Base-by-base conservation (phyloP, 768 basidiomycete species). In the Termitomyces eurrhizus region DNA sequence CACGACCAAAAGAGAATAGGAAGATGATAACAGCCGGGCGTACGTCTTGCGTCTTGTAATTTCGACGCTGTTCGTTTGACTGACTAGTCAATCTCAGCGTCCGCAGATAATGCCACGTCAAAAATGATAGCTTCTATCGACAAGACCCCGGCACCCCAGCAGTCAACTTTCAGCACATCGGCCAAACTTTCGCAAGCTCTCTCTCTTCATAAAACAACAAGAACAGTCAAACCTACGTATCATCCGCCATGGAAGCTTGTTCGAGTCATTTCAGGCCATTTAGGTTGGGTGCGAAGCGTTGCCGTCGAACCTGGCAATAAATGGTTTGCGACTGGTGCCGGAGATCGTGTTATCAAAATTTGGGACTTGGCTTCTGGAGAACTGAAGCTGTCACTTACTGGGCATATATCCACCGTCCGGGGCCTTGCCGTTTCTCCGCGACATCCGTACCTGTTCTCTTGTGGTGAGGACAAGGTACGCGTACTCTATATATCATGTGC, bases 291-390 rank as follows among this genome's bases (percentile, higher is more conserved):
- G 16, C 85, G 97, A 59, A 90, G 90, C 68, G 90, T 92, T 16
- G 94, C 97, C 3, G 94, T 99, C 41, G 97, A 98, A 74, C 96
- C 96, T 11, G 97, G 95, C 11, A 99, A 99, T 77, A 77, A 95
- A 70, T 99, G 97, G 97, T 98, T 99, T 65, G 97, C 92, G 1
- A 95, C 95, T 0, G 97, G 97, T 61, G 97, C 97, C 0, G 97
- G 97, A 3, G 97, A 98, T 74, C 85, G 97, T 26, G 95, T 99
- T 37, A 91, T 99, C 71, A 98, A 99, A 78, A 94, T 99, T 11
- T 98, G 97, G 97, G 95, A 99, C 72, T 71, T 99, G 66, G 97
- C 97, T 9, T 91, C 89, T 2, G 97, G 97, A n/a, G 95, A 98
- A 74, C 79, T 98, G 68, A 97, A 94, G 73, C 77, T 99, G n/a